A percentile compares a stretch with the other conserved stretches of the same genome.
Evolutionary conservation across 129 eudicot genomes (phyloP).

Genomic region (Sambucus nigra): DNA sequence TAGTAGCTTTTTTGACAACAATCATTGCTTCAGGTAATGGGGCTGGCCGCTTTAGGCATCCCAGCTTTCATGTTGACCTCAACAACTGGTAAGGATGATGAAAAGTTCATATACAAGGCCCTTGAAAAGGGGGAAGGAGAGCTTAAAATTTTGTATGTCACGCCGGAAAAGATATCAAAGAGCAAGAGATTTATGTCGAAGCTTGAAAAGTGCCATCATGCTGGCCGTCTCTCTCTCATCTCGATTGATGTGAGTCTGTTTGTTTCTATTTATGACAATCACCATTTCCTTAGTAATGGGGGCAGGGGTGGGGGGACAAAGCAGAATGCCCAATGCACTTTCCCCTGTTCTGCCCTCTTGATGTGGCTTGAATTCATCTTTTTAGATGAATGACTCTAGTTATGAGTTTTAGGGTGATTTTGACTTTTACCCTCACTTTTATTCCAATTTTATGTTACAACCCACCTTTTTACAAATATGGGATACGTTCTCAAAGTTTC

Average conservation of each 20-base stretch:
- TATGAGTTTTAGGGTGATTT: too few relatives aligned
- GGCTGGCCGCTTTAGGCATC: conserved; percentile 95
- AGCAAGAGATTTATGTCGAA: conserved; percentile 98
- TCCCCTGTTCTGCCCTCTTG: not conserved
- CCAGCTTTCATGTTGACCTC: conserved; percentile 96
- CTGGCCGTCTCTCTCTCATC: conserved; percentile 87
- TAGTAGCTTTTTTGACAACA: conserved; percentile 2
- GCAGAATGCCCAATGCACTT: not conserved
- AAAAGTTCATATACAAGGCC: conserved; percentile 80
- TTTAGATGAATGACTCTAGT: not conserved
- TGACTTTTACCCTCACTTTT: too few relatives aligned
- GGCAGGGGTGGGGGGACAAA: too few relatives aligned
- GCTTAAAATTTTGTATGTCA: conserved; percentile 78
- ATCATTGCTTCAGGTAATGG: conserved; percentile 71
- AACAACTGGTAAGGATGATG: conserved; percentile 83
- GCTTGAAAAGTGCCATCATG: conserved; percentile 93
- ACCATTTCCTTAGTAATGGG: not conserved
- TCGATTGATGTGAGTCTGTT: conserved; percentile 65
- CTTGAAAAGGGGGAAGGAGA: conserved; percentile 96
- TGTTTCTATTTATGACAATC: not conserved
- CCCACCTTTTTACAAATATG: too few relatives aligned
- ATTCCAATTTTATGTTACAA: too few relatives aligned
- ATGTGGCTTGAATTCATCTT: not conserved
- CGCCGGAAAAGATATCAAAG: conserved; percentile 95
- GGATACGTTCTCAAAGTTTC: too few relatives aligned